phyloP scores from a whole-genome alignment of 75 land plant species.

The Ceratopteris richardii region DNA sequence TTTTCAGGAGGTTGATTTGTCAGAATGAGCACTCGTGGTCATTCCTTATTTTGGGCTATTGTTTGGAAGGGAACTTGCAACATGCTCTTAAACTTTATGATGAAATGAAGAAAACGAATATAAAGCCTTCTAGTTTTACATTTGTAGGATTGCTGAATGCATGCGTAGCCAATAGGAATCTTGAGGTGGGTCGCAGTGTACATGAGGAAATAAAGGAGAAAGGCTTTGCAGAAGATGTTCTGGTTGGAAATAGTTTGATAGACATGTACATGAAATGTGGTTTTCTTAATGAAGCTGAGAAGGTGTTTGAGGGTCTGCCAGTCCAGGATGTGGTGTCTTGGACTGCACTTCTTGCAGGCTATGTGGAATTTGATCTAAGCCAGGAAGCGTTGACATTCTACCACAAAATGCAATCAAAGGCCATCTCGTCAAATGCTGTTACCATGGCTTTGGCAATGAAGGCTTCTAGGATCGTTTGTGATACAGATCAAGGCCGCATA shows the following conservation, averaged over 20 bases:
- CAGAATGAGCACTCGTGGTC: constrained; percentile 6
- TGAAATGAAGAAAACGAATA: neutral
- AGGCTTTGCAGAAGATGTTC: constrained; percentile 23
- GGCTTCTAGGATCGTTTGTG: constrained; percentile 9
- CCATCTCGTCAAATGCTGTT: constrained; percentile 8
- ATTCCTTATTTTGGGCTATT: neutral
- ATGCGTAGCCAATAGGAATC: constrained; percentile 12
- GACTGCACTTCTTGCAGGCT: constrained; percentile 37
- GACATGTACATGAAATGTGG: constrained; percentile 29
- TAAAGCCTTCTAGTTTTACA: constrained; percentile 7
- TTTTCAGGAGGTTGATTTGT: neutral
- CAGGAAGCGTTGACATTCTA: constrained; percentile 24
- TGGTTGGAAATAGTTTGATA: constrained; percentile 22
- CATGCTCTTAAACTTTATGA: constrained; percentile 7
- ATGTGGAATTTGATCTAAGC: constrained; percentile 12
- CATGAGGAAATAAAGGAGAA: constrained; percentile 26
- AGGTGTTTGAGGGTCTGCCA: constrained; percentile 17
- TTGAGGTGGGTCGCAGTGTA: constrained; percentile 15
- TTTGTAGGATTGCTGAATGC: constrained; percentile 16
- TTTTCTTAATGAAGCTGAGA: constrained; percentile 13
- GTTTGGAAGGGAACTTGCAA: neutral
- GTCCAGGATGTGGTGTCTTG: constrained; percentile 14
- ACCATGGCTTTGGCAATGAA: constrained; percentile 13
- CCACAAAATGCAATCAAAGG: constrained; percentile 20
- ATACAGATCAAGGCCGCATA: constrained; percentile 15